Conservation (phyloP, 768 basidiomycete genomes). For the Podaxis mareebaensis region DNA sequence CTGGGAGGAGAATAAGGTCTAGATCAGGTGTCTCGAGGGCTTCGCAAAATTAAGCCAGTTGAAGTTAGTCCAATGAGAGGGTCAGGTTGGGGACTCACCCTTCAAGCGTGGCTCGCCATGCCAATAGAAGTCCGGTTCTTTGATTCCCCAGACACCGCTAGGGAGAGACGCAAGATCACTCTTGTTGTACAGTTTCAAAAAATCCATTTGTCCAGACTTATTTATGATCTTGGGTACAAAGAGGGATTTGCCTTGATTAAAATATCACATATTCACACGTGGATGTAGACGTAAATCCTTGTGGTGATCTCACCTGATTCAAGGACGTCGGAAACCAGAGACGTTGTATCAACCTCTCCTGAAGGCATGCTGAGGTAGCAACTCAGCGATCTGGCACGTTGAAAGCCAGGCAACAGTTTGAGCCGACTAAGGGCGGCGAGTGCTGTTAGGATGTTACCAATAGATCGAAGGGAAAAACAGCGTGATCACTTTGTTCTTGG, state of each 20-base stretch:
- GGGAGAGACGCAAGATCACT: slow-evolving; percentile 61
- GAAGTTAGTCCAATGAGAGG: background rate
- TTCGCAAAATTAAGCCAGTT: background rate
- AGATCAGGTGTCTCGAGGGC: slow-evolving; percentile 27
- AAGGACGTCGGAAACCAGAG: slow-evolving; percentile 54
- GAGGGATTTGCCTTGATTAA: slow-evolving; percentile 54
- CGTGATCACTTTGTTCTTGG: slow-evolving; percentile 58
- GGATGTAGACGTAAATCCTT: background rate
- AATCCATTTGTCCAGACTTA: slow-evolving; percentile 55
- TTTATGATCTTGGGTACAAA: slow-evolving; percentile 68
- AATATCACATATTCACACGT: background rate
- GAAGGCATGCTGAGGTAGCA: slow-evolving; percentile 83
- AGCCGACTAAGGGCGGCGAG: slow-evolving; percentile 48
- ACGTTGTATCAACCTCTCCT: slow-evolving; percentile 64
- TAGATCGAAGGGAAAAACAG: background rate
- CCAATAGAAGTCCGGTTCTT: slow-evolving; percentile 56
- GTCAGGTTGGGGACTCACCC: slow-evolving; percentile 41
- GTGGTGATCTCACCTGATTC: slow-evolving; percentile 43
- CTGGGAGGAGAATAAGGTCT: slow-evolving; percentile 67
- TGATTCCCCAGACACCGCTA: slow-evolving; percentile 73
- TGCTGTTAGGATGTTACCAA: slow-evolving; percentile 32
- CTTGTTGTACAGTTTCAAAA: slow-evolving; percentile 58
- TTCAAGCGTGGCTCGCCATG: slow-evolving; percentile 44
- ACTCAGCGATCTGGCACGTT: slow-evolving; percentile 50
- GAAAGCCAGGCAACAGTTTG: slow-evolving; percentile 51